These are phyloP conservation scores for Silene conica DNA, from an alignment of 148 eudicot species.

Conservation along the genomic window DNA sequence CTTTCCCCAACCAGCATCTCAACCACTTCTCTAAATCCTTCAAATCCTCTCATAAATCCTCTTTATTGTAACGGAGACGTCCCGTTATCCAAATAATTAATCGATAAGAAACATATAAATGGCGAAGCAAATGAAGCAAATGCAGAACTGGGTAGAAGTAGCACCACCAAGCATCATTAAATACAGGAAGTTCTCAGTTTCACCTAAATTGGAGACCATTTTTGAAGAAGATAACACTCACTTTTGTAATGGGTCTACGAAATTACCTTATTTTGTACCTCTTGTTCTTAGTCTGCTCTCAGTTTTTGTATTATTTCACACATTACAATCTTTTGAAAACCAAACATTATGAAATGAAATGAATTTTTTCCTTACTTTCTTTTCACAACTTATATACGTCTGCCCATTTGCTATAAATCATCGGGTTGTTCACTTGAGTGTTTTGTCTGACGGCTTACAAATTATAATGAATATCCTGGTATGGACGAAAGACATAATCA, in stretches of 20 bases:
- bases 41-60: not conserved
- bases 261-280: slow-evolving; percentile 18
- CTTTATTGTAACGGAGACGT: too few relatives aligned
- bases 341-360: slow-evolving; percentile 5
- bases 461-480: too few relatives aligned
- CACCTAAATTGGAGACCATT: slow-evolving; percentile 33
- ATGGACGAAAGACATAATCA: too few relatives aligned
- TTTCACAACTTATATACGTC: too few relatives aligned
- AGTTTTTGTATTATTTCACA: slow-evolving; percentile 17
- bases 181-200: slow-evolving; percentile 15
- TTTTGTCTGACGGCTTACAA: too few relatives aligned
- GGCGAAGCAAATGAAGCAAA: slow-evolving; percentile 5
- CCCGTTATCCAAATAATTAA: too few relatives aligned
- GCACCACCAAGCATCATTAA: slow-evolving; percentile 21
- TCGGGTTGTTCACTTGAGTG: too few relatives aligned
- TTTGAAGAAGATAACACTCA: slow-evolving; percentile 27
- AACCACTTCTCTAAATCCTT: not conserved
- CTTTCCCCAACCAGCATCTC: not conserved
- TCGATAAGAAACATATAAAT: too few relatives aligned
- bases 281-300: slow-evolving; percentile 19
- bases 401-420: too few relatives aligned
- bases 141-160: slow-evolving; percentile 24
- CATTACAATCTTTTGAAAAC: slow-evolving; percentile 2
- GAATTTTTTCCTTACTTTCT: too few relatives aligned
- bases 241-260: slow-evolving; percentile 11